Evolutionary conservation across 73 alveolate genomes (phyloP), one percentile per base, ranked within the genome.

Genomic region (Paramecium caudatum): DNA sequence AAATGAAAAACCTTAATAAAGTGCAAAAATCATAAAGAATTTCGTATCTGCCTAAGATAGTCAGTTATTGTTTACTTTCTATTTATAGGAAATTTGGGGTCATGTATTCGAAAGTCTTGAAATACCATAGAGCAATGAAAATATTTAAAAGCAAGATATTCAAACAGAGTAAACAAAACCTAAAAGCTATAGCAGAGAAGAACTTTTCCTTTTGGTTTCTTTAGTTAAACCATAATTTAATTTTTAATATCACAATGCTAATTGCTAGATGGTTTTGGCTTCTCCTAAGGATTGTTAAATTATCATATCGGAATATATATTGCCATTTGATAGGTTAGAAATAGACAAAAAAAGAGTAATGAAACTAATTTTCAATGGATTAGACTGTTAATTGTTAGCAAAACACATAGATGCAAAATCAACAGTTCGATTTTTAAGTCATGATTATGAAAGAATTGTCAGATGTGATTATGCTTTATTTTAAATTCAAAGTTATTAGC

Each of bases 201-300:
- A 74, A 41, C 43, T 74, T 21, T 21, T 43, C 36, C 43, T 74
- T 16, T 36, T 74, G 65, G 68, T 74, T 41, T 74, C 88, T 15
- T 45, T 74, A 21, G 88, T 74, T 1, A 74, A 74, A 21, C 88
- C 88, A 15, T 43, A 74, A 74, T 74, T 74, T 17, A 74, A 74
- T 74, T 74, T 36, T 2, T 45, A 74, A 45, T 41, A 74, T 45
- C 88, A 74, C 17, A 37, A 36, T 23, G 62, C 88, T 5, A 74
- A 74, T 74, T 37, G 69, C 32, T 17, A 74, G 43, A 74, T 74
- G 88, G 32, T 74, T 5, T 43, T 74, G 43, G 21, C 88, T 1
- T 74, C 88, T 3, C 88, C 88, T 2, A 74, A 39, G 16, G 88
- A 74, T 45, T 74, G 88, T 9, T 74, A 74, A 12, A 74, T 74